These are phyloP conservation scores for Zasmidium cellare DNA, from an alignment of 2,329 filamentous ascomycete species.

Conservation along the genomic window DNA sequence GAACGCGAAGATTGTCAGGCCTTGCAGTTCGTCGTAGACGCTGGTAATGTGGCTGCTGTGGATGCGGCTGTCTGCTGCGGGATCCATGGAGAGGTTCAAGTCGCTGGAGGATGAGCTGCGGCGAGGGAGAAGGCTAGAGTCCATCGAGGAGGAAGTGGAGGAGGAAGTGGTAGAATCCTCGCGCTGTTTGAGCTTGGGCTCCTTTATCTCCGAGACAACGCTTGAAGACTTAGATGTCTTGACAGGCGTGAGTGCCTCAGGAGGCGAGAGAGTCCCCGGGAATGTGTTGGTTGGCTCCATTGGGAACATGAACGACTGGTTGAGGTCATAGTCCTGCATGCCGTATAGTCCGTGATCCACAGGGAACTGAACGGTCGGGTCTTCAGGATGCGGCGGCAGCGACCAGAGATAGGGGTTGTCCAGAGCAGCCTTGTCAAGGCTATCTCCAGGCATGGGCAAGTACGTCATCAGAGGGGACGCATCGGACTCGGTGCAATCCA, in stretches of 20 bases:
- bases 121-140: too few relatives aligned
- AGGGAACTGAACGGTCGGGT: background rate
- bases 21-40: constrained; percentile 5
- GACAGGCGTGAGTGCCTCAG: background rate
- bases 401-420: background rate
- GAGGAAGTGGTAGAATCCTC: background rate
- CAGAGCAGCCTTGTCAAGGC: background rate
- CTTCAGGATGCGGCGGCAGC: background rate
- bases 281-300: background rate
- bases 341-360: background rate
- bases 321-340: background rate
- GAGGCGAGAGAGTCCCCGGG: background rate
- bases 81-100: too few relatives aligned
- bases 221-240: background rate
- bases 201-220: background rate
- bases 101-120: too few relatives aligned
- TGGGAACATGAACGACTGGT: background rate
- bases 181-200: background rate
- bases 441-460: too few relatives aligned
- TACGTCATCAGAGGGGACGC: background rate
- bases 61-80: background rate
- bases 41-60: background rate
- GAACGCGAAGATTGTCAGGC: constrained; percentile 1
- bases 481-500: background rate
- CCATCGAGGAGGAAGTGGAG: too few relatives aligned